Base-by-base conservation (phyloP, 1,139 yeast genomes). In the Lodderomyces margitis region DNA sequence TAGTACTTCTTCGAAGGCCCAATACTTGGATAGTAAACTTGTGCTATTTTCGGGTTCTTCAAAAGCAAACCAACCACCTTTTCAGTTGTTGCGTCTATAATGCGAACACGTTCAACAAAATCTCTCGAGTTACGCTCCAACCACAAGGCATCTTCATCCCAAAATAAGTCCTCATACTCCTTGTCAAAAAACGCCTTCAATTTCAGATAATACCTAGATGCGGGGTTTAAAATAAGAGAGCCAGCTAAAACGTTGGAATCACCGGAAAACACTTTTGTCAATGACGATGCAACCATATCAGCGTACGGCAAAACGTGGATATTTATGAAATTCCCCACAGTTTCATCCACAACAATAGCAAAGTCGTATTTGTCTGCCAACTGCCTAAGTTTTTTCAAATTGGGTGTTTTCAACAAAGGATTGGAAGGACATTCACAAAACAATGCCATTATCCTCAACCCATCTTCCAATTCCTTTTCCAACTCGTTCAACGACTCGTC, bases 231-330 rank as follows among this genome's bases (percentile, higher is more conserved):
- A 9, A 89, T 83, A 47, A 91, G 64, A 11, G 94, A 83, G 4
- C 98, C 98, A 0, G 92, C 96, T 91, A 91, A 86, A 40, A 92
- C 97, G 56, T 91, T 89, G 36, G 96, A 84, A 59, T 88, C 97
- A 14, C 98, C 98, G 21, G 94, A 83, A 56, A 92, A 92, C 11
- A 91, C 87, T 61, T 92, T 92, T 9, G 98, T 91, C 48, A 92
- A 71, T 17, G 96, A 87, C 17, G 94, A 80, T 31, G 85, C 95
- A 12, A 87, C 85, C 47, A 91, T 77, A 62, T 92, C 98, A 9
- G 89, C 84, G 58, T 75, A 85, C 14, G 89, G 88, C 45, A 88
- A 70, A 3, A 87, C 88, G 54, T 87, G 87, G 40, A 88, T 78
- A 60, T 92, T 92, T 47, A 86, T 74, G 56, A 88, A 83, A 55